Conservation (phyloP, 2,329 filamentous ascomycete genomes). For the Bipolaris gigantea region DNA sequence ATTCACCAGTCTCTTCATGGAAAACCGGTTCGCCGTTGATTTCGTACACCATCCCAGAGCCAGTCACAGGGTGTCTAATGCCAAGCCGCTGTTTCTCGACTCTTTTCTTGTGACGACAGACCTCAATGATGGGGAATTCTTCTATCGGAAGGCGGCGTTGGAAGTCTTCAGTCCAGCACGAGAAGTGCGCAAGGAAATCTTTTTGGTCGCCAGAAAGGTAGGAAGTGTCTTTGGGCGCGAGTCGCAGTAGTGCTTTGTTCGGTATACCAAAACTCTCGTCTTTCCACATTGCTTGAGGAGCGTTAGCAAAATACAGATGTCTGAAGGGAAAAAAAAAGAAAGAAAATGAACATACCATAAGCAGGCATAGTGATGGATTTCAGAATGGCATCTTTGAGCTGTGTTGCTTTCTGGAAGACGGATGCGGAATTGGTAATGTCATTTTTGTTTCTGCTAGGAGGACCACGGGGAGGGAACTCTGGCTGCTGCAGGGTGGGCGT, state of each 20-base stretch:
- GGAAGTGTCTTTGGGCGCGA: conserved; percentile 45
- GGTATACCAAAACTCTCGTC: conserved; percentile 74
- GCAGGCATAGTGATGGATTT: conserved; percentile 76
- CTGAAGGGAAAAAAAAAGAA: not conserved
- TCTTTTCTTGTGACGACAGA: conserved; percentile 63
- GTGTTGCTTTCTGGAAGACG: conserved; percentile 70
- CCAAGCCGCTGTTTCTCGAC: conserved; percentile 63
- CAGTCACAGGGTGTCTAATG: conserved; percentile 59
- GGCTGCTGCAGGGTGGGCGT: conserved; percentile 61
- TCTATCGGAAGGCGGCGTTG: conserved; percentile 57
- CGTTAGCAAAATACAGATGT: not conserved
- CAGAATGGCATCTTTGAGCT: conserved; percentile 76
- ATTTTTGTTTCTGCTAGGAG: conserved; percentile 56
- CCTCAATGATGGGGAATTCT: conserved; percentile 68
- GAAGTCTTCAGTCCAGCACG: conserved; percentile 69
- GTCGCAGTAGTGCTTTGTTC: conserved; percentile 63
- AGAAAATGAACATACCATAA: conserved; percentile 48
- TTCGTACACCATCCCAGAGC: conserved; percentile 63
- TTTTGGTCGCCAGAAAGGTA: conserved; percentile 43
- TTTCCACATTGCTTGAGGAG: conserved; percentile 68
- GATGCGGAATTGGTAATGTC: conserved; percentile 63
- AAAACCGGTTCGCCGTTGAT: conserved; percentile 67
- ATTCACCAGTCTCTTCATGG: conserved; percentile 69
- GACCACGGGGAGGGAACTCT: conserved; percentile 68
- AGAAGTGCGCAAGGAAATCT: conserved; percentile 63